Percentiles rank a stretch among this genome's conserved stretches.
These are phyloP conservation scores for Fusarium gaditjirri DNA, from an alignment of 2,329 filamentous ascomycete species.

Conservation along the genomic window DNA sequence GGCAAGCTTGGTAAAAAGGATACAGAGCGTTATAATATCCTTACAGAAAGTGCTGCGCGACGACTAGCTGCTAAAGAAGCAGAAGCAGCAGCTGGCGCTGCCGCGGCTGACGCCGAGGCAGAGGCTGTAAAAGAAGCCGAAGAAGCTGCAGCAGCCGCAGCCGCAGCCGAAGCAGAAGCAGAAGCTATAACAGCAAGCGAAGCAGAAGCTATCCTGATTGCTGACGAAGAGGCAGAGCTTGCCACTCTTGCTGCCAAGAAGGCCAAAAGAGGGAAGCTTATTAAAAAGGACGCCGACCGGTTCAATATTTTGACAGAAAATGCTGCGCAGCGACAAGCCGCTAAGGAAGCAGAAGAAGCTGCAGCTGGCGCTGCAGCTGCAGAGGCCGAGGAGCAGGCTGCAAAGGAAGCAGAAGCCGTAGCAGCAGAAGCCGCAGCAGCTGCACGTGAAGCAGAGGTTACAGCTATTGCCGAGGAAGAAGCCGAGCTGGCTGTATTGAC, in stretches of 20 bases:
- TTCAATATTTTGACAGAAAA: slow-evolving; percentile 39
- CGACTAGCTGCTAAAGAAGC: slow-evolving; percentile 32
- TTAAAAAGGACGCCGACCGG: slow-evolving; percentile 38
- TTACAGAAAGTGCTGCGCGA: slow-evolving; percentile 31
- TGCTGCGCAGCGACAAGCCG: slow-evolving; percentile 35
- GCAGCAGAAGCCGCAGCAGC: slow-evolving; percentile 34
- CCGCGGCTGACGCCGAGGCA: slow-evolving; percentile 32
- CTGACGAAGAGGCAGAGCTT: slow-evolving; percentile 39
- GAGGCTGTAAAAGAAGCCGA: slow-evolving; percentile 15
- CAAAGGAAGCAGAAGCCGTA: slow-evolving; percentile 43
- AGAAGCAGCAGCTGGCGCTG: slow-evolving; percentile 38
- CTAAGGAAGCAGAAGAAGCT: slow-evolving; percentile 38
- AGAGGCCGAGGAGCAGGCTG: slow-evolving; percentile 25
- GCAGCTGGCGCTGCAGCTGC: slow-evolving; percentile 29
- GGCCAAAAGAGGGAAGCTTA: slow-evolving; percentile 36
- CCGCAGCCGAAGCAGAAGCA: slow-evolving; percentile 26
- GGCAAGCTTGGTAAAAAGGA: slow-evolving; percentile 41
- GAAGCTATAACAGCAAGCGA: slow-evolving; percentile 30
- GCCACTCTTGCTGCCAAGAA: slow-evolving; percentile 36
- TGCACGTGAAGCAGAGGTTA: slow-evolving; percentile 26
- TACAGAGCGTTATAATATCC: slow-evolving; percentile 31
- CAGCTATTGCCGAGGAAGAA: slow-evolving; percentile 28
- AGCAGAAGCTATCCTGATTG: slow-evolving; percentile 26
- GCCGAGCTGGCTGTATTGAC: slow-evolving; percentile 23
- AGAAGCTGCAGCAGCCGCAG: slow-evolving; percentile 26